Evolutionary conservation across 2,329 filamentous ascomycete species (phyloP).

Genomic region (Pestalotiopsis sp.): DNA sequence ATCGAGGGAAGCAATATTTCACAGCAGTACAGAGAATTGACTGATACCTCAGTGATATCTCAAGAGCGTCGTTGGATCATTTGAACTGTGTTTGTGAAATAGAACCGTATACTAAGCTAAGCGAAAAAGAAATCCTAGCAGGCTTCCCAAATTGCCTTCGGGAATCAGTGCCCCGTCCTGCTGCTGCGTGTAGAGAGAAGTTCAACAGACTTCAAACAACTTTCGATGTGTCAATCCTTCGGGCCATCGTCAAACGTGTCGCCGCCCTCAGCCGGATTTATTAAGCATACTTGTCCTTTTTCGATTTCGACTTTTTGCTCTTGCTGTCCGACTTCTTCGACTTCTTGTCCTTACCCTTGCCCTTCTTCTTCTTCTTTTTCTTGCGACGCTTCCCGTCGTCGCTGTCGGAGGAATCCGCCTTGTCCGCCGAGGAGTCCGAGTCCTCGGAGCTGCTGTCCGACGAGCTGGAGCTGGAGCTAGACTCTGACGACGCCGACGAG

Average conservation of each 20-base stretch:
- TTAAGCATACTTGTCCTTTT: neutral
- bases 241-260: no score
- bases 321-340: neutral
- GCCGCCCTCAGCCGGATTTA: no score
- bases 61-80: no score
- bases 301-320: constrained; percentile 1
- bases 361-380: constrained; percentile 15
- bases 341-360: constrained; percentile 3
- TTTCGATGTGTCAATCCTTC: no score
- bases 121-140: no score
- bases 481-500: neutral
- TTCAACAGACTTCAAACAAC: no score
- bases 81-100: no score
- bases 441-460: neutral
- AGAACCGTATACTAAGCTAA: no score
- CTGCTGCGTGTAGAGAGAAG: no score
- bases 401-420: neutral
- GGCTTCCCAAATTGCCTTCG: no score
- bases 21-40: neutral
- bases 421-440: neutral
- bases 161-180: no score
- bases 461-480: neutral
- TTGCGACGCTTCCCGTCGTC: neutral
- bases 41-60: neutral
- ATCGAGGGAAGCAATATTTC: neutral